These are phyloP conservation scores for Solanum chacoense DNA, from an alignment of 305 asterid species.

Conservation along the genomic window DNA sequence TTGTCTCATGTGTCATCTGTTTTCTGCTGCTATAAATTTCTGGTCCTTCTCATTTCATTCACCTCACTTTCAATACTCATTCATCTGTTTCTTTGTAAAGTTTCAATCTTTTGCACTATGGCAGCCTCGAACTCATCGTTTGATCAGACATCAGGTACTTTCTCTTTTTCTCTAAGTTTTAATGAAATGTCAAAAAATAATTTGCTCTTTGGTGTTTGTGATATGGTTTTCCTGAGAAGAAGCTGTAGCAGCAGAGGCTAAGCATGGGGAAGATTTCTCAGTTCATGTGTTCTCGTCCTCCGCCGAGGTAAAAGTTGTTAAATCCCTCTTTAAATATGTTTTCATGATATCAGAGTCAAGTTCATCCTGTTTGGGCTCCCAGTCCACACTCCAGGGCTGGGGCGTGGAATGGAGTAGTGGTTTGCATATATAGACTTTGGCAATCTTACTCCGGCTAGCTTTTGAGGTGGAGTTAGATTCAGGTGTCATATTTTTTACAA, in stretches of 20 bases:
- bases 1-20: neutral
- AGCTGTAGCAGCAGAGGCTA: slow-evolving; percentile 12
- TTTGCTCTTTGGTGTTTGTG: neutral
- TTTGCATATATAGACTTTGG: neutral
- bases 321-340: neutral
- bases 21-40: neutral
- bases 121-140: slow-evolving; percentile 19
- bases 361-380: neutral
- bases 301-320: slow-evolving; percentile 29
- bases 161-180: neutral
- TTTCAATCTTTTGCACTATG: slow-evolving; percentile 15
- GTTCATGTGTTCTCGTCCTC: slow-evolving; percentile 61
- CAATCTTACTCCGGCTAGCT: neutral
- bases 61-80: neutral
- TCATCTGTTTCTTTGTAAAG: neutral
- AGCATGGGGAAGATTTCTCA: slow-evolving; percentile 32
- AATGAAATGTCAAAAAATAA: neutral
- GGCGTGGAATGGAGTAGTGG: neutral
- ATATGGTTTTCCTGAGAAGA: neutral
- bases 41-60: neutral
- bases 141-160: slow-evolving; percentile 22
- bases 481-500: no score
- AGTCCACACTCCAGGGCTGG: neutral
- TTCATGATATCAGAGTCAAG: neutral
- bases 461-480: accelerated